Evolutionary conservation across 768 basidiomycete genomes (phyloP).

Genomic region (Gloeostereum incarnatum): DNA sequence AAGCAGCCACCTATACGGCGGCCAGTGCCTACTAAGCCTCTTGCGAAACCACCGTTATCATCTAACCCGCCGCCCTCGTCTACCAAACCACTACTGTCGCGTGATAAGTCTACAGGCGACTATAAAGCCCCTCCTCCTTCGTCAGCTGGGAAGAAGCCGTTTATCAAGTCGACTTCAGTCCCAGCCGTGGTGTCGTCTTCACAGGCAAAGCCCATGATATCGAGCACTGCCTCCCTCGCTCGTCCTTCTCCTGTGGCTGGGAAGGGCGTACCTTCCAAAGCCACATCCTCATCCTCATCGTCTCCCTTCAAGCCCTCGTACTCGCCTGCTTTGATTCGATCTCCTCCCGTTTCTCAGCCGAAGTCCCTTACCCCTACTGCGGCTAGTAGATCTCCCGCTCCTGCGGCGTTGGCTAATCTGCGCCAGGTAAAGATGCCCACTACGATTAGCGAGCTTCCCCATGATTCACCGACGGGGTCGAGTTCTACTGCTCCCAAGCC

Average conservation of each 20-base stretch:
- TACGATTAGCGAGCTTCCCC: no score
- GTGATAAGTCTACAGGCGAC: constrained; percentile 2
- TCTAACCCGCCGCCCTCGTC: constrained; percentile 8
- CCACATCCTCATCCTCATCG: no score
- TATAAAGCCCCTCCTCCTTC: constrained; percentile 5
- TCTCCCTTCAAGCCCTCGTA: constrained; percentile 13
- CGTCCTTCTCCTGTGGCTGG: no score
- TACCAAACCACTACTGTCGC: background rate
- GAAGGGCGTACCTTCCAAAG: no score
- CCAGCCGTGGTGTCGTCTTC: constrained; percentile 66
- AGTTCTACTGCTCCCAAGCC: background rate
- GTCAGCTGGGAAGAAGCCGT: constrained; percentile 5
- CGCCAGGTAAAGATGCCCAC: no score
- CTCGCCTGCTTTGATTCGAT: constrained; percentile 15
- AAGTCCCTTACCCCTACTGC: constrained; percentile 11
- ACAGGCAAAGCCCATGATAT: constrained; percentile 62
- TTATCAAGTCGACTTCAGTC: constrained; percentile 55
- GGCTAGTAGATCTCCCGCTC: constrained; percentile 6
- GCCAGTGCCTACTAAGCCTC: no score
- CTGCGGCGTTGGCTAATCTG: constrained; percentile 8
- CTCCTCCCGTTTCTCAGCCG: constrained; percentile 26
- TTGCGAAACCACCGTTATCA: no score
- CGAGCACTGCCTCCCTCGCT: constrained; percentile 70
- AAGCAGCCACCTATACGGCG: no score
- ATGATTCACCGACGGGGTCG: background rate